phyloP scores from a whole-genome alignment of 225 moss, liverwort and hornwort genomes.

The Takakia lepidozioides region DNA sequence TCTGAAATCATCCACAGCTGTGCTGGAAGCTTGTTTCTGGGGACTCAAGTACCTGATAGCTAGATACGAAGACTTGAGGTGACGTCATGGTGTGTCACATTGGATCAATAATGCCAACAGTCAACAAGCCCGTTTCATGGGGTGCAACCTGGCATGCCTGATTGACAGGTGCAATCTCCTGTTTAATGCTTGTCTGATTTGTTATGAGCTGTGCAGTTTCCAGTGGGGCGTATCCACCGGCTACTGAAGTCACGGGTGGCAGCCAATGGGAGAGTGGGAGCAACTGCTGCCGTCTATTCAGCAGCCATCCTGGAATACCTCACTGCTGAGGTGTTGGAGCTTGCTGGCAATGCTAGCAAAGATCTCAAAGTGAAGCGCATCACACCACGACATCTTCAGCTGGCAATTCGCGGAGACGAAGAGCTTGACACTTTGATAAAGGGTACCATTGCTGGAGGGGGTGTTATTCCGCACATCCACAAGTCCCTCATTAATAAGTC shows the following conservation, averaged over 20 bases:
- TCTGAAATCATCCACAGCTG: too few species aligned
- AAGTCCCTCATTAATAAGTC: conserved; percentile 51
- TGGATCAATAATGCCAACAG: too few species aligned
- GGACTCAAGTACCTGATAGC: too few species aligned
- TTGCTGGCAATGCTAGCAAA: conserved; percentile 50
- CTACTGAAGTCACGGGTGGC: conserved; percentile 39
- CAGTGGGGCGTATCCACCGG: conserved; percentile 44
- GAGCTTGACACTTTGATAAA: conserved; percentile 37
- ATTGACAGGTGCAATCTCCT: too few species aligned
- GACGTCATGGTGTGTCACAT: too few species aligned
- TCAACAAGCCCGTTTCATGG: too few species aligned
- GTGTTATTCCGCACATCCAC: conserved; percentile 46
- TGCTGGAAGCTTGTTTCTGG: too few species aligned
- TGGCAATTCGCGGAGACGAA: conserved; percentile 35
- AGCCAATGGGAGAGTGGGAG: conserved; percentile 44
- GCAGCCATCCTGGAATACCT: conserved; percentile 45
- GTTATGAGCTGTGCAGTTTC: conserved; percentile 49
- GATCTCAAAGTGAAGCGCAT: conserved; percentile 51
- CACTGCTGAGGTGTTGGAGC: conserved; percentile 42
- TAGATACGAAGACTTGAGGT: too few species aligned
- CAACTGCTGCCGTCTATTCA: conserved; percentile 41
- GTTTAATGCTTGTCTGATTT: too few species aligned
- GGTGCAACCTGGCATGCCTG: too few species aligned
- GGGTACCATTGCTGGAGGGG: conserved; percentile 38
- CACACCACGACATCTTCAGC: conserved; percentile 41